Percentiles rank a stretch among this genome's conserved stretches.
phyloP scores from a whole-genome alignment of 2,329 filamentous ascomycete genomes.

The Aspergillus brunneoviolaceus region DNA sequence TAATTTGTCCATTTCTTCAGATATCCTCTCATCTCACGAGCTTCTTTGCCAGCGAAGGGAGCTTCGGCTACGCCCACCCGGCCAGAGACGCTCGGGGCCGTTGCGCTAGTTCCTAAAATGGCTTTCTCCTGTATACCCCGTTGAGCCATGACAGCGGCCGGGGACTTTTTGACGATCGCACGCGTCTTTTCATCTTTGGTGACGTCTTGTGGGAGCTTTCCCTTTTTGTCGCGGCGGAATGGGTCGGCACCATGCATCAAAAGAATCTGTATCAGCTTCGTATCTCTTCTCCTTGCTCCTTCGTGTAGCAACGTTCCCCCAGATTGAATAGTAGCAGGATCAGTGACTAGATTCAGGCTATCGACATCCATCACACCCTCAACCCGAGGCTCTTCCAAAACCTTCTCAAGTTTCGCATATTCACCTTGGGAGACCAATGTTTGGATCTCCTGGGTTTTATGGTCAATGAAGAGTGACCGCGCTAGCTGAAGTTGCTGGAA shows the following conservation, averaged over 20 bases:
- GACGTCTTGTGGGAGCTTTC: slow-evolving; percentile 91
- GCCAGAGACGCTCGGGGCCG: slow-evolving; percentile 56
- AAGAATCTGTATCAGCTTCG: slow-evolving; percentile 82
- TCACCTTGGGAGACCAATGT: slow-evolving; percentile 69
- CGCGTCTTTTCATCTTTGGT: slow-evolving; percentile 91
- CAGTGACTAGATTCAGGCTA: slow-evolving; percentile 81
- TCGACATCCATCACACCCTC: slow-evolving; percentile 91
- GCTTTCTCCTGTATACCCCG: slow-evolving; percentile 96
- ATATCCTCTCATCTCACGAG: slow-evolving; percentile 96
- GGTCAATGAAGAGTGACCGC: slow-evolving; percentile 84
- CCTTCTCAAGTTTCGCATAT: slow-evolving; percentile 73
- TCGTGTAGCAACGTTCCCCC: slow-evolving; percentile 95
- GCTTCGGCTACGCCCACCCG: slow-evolving; percentile 47
- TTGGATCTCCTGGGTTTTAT: slow-evolving; percentile 81
- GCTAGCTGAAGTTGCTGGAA: slow-evolving; percentile 93
- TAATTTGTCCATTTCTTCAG: slow-evolving; percentile 99
- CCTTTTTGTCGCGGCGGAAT: slow-evolving; percentile 90
- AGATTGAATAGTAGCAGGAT: slow-evolving; percentile 70
- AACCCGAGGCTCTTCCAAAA: slow-evolving; percentile 81
- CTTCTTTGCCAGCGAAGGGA: slow-evolving; percentile 73
- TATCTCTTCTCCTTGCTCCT: slow-evolving; percentile 83
- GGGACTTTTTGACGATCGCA: slow-evolving; percentile 87
- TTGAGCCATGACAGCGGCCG: slow-evolving; percentile 90
- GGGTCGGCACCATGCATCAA: slow-evolving; percentile 93
- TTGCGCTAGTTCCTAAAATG: slow-evolving; percentile 72